Evolutionary conservation across 306 rosid genomes (phyloP).

Genomic region (Gillenia trifoliata): DNA sequence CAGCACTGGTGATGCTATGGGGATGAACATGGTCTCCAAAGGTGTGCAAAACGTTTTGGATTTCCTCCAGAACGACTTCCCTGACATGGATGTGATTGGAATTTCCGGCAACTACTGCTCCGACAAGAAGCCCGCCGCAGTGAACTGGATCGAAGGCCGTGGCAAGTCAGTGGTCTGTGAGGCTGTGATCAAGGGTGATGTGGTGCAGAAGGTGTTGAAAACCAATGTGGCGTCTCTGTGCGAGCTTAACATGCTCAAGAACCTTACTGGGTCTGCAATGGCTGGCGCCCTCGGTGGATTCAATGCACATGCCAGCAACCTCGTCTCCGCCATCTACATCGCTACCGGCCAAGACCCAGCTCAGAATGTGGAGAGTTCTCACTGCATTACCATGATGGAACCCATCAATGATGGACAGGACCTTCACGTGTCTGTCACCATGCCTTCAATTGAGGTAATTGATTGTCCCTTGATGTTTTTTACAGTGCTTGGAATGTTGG

Average conservation of each 20-base stretch:
- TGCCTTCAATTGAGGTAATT: constrained; percentile 85
- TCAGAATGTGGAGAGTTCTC: constrained; percentile 88
- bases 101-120: constrained; percentile 87
- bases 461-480: background rate
- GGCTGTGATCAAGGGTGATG: constrained; percentile 65
- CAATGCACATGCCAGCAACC: constrained; percentile 93
- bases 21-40: constrained; percentile 97
- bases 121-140: constrained; percentile 87
- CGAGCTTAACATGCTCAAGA: constrained; percentile 93
- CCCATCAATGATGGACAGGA: constrained; percentile 68
- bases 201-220: constrained; percentile 76
- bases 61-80: constrained; percentile 58
- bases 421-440: constrained; percentile 84
- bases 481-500: background rate
- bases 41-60: constrained; percentile 81
- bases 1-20: constrained; percentile 95
- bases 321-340: constrained; percentile 68
- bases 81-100: constrained; percentile 95
- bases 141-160: constrained; percentile 94
- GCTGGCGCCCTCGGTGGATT: constrained; percentile 98
- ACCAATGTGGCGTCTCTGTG: constrained; percentile 63
- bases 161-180: constrained; percentile 92
- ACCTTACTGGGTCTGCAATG: constrained; percentile 80
- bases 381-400: constrained; percentile 94
- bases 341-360: constrained; percentile 99